Evolutionary conservation across 208 protist species (phyloP), one percentile per base, ranked within the genome.

Genomic region (Novymonas esmeraldas): DNA sequence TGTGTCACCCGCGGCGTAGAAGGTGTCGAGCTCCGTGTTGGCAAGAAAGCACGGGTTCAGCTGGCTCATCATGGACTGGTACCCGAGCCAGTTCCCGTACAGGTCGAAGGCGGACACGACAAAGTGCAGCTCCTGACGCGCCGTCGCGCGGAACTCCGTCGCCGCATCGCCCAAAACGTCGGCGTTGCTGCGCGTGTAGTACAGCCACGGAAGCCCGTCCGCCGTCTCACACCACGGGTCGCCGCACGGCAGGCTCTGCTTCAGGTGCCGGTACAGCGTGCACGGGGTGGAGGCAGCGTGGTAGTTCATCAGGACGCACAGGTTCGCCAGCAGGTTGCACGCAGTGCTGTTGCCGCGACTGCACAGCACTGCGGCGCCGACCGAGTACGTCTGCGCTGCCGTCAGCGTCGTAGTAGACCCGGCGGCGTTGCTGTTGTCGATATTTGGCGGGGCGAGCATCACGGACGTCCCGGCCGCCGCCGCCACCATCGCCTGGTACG

Each of bases 281-380:
- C 88, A 96, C 2, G 91, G 84, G 14, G 74, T 66, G 2, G 84
- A 51, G 3, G 64, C 54, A 24, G 33, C 13, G 20, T 87, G 38
- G 65, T 93, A 94, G 20, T 72, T 29, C 82, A 85, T 83, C 16
- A 90, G 45, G 2, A 92, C 86, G 61, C 91, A 96, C 45, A 96
- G 44, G 41, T 96, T 96, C 0, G 75, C 73, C 24, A 96, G 73
- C 45, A 82, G 56, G 49, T 92, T 75, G 64, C 91, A 96, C 22
- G 78, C 79, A 0, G 74, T 83, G 39, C 29, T 42, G 50, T 84
- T 85, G 16, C 84, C 82, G 24, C 45, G 58, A 2, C 20, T 28
- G 67, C 91, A 96, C 44, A 74, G 52, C 26, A 79, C 64, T 9
- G 84, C 82, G 11, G 78, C 61, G n/a, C 64, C 79, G 13, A 90